Base-by-base conservation (phyloP, 75 land plant species). In the Sequoiadendron giganteum region DNA sequence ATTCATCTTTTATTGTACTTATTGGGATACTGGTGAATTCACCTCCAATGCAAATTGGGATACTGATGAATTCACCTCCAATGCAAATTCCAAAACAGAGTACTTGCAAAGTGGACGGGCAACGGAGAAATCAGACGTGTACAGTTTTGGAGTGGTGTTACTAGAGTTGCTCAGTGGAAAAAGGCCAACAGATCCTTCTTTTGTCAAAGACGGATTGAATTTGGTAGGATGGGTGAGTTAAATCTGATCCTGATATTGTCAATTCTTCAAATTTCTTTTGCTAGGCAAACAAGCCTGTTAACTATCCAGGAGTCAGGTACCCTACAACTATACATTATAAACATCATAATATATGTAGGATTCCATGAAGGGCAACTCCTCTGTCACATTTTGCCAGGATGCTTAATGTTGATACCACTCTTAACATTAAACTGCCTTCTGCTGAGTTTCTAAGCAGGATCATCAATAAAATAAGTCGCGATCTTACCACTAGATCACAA, bases 101-200 rank as follows among this genome's bases (percentile, higher is more conserved):
- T 98, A 97, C 87, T 88, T 98, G 86, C 96, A 97, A 78, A 95
- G 94, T 91, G 99, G 99, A 58, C 90, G 90, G 87, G 99, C 93
- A 5, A 97, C 99, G 28, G 99, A 95, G 89, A 98, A 97, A 65
- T 91, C 99, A 25, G 99, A 98, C 89, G 97, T 98, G 28, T 98
- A 97, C 88, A 97, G 97, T 91, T 98, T 92, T 90, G 99, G 99
- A 21, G 97, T 98, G 54, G 96, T 98, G 39, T 87, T 98, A 79
- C 82, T 98, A 68, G 99, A 98, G 91, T 93, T 98, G 54, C 90
- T 98, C 18, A 97, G 95, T 90, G 99, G 99, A 42, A 98, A 92
- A 88, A 93, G 99, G 70, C 99, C 99, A 9, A 98, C 93, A 56
- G 99, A 98, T 92, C 89, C 97, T 70, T 88, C 88, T 32, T 95